Evolutionary conservation across 306 rosid species (phyloP).

Genomic region (Glycine latifolia): DNA sequence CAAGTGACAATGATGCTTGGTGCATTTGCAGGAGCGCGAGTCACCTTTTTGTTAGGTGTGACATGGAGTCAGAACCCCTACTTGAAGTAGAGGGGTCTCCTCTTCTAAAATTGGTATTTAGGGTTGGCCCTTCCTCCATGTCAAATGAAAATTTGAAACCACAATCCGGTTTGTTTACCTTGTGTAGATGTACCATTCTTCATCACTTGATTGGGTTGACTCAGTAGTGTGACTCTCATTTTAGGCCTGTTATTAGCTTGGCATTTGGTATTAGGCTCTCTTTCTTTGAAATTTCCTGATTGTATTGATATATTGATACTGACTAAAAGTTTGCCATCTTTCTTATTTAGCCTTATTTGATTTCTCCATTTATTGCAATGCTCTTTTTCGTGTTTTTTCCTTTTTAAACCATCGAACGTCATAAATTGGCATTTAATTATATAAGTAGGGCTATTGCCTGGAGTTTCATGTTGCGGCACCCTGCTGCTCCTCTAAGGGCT

Average conservation of each 20-base stretch:
- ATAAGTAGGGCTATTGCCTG: background rate
- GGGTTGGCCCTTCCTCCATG: background rate
- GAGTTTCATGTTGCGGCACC: background rate
- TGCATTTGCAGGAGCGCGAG: constrained; percentile 1
- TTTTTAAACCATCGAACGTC: background rate
- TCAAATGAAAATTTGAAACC: too few species aligned
- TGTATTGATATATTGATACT: constrained; percentile 15
- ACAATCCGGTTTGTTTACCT: background rate
- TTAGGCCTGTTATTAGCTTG: constrained; percentile 15
- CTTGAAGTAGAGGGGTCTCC: background rate
- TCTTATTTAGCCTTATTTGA: background rate
- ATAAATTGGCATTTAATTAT: background rate
- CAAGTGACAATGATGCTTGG: background rate
- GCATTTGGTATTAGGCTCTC: constrained; percentile 19
- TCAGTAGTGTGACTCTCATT: background rate
- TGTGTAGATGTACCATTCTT: background rate
- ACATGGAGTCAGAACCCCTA: background rate
- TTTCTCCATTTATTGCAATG: background rate
- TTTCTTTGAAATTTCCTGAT: background rate
- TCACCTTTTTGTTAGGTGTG: constrained; percentile 7
- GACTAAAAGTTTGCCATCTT: background rate
- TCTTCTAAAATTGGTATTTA: constrained; percentile 12
- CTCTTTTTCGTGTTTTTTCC: background rate
- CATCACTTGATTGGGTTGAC: constrained; percentile 2
- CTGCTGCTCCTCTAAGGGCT: background rate